These are phyloP conservation scores for Taxillus chinensis DNA, from an alignment of 164 flowering plant genomes.

Conservation along the genomic window DNA sequence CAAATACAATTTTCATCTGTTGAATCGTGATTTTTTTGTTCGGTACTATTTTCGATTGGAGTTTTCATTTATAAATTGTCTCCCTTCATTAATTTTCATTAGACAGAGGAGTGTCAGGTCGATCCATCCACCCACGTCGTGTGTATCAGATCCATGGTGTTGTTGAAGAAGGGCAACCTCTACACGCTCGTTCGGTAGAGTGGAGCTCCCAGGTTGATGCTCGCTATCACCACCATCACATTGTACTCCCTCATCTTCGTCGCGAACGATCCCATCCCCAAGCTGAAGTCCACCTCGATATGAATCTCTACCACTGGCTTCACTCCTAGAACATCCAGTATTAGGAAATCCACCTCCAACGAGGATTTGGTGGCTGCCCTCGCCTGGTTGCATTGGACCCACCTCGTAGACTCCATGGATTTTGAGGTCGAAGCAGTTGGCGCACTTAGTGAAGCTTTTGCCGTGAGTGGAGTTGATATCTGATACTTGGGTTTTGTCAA, in stretches of 20 bases:
- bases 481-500: no score
- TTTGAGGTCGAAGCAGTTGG: conserved; percentile 57
- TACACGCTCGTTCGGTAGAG: conserved; percentile 57
- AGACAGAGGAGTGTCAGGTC: conserved; percentile 31
- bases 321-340: conserved; percentile 40
- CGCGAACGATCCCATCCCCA: conserved; percentile 65
- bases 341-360: conserved; percentile 37
- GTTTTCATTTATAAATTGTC: no score
- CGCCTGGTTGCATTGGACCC: conserved; percentile 23
- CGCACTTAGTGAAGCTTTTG: conserved; percentile 65
- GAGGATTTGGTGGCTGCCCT: conserved; percentile 14
- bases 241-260: conserved; percentile 61
- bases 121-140: conserved; percentile 68
- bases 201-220: conserved; percentile 63
- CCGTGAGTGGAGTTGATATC: conserved; percentile 10
- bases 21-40: no score
- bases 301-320: conserved; percentile 50
- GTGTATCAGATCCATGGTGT: conserved; percentile 58
- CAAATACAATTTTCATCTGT: no score
- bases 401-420: conserved; percentile 52
- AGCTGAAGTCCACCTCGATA: conserved; percentile 57
- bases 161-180: conserved; percentile 64
- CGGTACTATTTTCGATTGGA: no score
- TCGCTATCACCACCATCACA: conserved; percentile 46
- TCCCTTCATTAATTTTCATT: no score